Percentiles rank a stretch among this genome's conserved stretches.
Evolutionary conservation across 2,329 filamentous ascomycete species (phyloP).

Genomic region (Tympanopsis confertula): DNA sequence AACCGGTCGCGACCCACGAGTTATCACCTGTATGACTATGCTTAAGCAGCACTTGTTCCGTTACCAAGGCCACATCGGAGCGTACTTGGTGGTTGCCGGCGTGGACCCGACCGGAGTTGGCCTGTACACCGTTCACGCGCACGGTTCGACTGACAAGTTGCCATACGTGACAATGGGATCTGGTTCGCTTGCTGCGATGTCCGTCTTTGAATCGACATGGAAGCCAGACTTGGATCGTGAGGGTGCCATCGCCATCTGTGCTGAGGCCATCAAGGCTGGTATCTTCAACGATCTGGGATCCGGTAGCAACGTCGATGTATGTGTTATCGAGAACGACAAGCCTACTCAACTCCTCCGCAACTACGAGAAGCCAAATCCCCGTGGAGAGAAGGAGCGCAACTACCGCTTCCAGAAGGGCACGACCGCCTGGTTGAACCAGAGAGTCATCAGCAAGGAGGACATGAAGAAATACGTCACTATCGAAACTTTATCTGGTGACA

Average conservation of each 20-base stretch:
- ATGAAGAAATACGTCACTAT: conserved; percentile 61
- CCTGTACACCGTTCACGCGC: conserved; percentile 95
- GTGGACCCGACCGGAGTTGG: conserved; percentile 91
- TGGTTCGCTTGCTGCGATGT: conserved; percentile 92
- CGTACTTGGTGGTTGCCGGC: conserved; percentile 92
- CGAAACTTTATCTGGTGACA: conserved; percentile 39
- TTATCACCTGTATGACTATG: conserved; percentile 98
- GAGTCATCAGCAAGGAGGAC: conserved; percentile 56
- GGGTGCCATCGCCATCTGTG: conserved; percentile 70
- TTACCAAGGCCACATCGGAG: conserved; percentile 94
- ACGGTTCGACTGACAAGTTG: conserved; percentile 96
- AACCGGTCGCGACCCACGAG: conserved; percentile 89
- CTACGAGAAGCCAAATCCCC: conserved; percentile 53
- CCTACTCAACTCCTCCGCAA: conserved; percentile 55
- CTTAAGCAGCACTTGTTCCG: conserved; percentile 99
- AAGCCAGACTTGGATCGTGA: conserved; percentile 65
- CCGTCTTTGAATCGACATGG: conserved; percentile 95
- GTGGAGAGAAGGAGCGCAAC: conserved; percentile 52
- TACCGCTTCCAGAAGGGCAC: conserved; percentile 56
- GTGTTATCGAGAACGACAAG: conserved; percentile 54
- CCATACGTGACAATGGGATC: conserved; percentile 99
- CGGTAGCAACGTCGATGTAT: conserved; percentile 61
- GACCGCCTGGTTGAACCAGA: conserved; percentile 56
- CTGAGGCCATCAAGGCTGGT: conserved; percentile 69
- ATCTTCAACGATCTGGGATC: conserved; percentile 64